Base-by-base conservation (phyloP, 2,329 filamentous ascomycete genomes). In the Aspergillus neoniger region DNA sequence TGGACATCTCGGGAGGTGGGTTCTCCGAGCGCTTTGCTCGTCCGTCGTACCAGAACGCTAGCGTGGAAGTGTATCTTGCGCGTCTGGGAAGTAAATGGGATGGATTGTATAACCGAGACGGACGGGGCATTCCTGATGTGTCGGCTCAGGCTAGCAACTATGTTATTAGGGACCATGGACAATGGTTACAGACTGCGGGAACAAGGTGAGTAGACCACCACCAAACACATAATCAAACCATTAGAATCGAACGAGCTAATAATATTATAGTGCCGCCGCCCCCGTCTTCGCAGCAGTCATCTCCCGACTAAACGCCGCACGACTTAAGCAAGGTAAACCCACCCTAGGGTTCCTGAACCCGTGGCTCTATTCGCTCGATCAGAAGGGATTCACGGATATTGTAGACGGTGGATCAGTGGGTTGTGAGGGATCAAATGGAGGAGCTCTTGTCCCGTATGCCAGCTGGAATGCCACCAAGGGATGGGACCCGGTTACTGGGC, bases 251-350 rank as follows among this genome's bases (percentile, higher is more conserved):
- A 19, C 38, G 4, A 43, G 17, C 12, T 48, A 36, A 32, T 23
- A 3, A 5, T 3, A n/a, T n/a, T 32, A 23, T 52, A 79, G 76
- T 69, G 87, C 88, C 0, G 83, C 88, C 2, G 77, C 85, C 0
- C 89, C 89, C 0, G 78, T 86, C 0, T 83, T 88, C 53, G 87
- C 88, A 0, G 82, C 82, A 14, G 81, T 91, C 63, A 77, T 91
- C 52, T 81, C 84, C 0, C 80, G 90, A 39, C 73, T 91, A 54
- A 91, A 91, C 69, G 85, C 87, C 61, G 82, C 84, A 21, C 80
- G 87, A 32, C 74, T 89, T 51, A 76, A 81, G 15, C 76, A 77
- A n/a, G 84, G 84, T 1, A 81, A 82, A 69, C 71, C 81, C 6
- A 69, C 77, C 0, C 74, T 88, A 67, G 86, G 86, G 1, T 88